These are phyloP conservation scores for Talaromyces borbonicus DNA, from an alignment of 495 filamentous ascomycete genomes.

Conservation along the genomic window DNA sequence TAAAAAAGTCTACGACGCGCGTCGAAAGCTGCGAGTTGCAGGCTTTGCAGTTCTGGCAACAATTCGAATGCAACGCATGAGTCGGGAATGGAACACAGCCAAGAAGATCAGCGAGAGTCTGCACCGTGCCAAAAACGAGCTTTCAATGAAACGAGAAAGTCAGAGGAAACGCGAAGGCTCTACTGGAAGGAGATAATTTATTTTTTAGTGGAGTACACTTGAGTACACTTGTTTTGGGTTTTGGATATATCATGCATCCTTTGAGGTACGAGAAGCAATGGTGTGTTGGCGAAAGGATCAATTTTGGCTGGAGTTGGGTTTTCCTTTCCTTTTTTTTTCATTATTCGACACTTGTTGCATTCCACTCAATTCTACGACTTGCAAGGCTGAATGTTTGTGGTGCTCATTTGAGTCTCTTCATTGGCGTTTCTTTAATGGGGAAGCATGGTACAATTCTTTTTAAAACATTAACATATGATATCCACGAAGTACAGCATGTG, in stretches of 20 bases:
- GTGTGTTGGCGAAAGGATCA: too few relatives aligned
- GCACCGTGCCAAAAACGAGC: slow-evolving; percentile 35
- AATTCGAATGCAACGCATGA: slow-evolving; percentile 45
- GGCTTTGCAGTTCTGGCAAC: slow-evolving; percentile 43
- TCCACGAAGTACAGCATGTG: slow-evolving; percentile 6
- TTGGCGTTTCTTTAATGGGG: background rate
- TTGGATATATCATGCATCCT: too few relatives aligned
- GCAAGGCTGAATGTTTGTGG: background rate
- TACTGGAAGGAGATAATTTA: background rate
- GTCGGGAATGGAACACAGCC: slow-evolving; percentile 39
- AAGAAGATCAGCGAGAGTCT: slow-evolving; percentile 37
- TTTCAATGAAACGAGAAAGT: slow-evolving; percentile 31
- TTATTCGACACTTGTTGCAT: background rate
- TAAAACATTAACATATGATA: slow-evolving; percentile 6
- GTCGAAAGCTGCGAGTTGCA: slow-evolving; percentile 38
- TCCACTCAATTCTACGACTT: background rate
- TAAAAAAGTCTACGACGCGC: slow-evolving; percentile 21
- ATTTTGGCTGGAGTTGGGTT: background rate
- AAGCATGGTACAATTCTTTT: background rate
- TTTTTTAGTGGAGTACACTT: background rate
- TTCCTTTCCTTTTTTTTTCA: background rate
- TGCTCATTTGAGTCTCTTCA: background rate
- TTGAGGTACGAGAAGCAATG: too few relatives aligned
- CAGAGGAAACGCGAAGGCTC: background rate
- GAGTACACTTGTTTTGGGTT: background rate